Base-by-base conservation (phyloP, 2,329 filamentous ascomycete species). In the Daldinia eschscholtzii region DNA sequence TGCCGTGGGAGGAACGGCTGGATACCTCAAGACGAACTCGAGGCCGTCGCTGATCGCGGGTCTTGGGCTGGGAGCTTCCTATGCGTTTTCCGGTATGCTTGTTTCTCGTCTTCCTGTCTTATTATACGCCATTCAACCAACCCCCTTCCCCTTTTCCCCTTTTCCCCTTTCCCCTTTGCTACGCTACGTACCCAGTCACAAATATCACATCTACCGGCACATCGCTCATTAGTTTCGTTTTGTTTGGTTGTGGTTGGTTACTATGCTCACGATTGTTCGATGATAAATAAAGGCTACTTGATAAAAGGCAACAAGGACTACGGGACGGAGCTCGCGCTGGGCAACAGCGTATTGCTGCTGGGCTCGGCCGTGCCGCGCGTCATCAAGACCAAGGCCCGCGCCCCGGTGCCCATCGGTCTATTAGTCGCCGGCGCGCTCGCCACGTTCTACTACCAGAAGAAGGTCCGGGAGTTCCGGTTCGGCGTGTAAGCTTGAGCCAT, bases 231-330 rank as follows among this genome's bases (percentile, higher is more conserved):
- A n/a, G n/a, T n/a, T n/a, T n/a, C n/a, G n/a, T n/a, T n/a, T n/a
- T n/a, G n/a, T n/a, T n/a, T n/a, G n/a, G n/a, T n/a, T n/a, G n/a
- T n/a, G n/a, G n/a, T n/a, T n/a, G n/a, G n/a, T n/a, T n/a, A n/a
- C n/a, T n/a, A n/a, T n/a, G n/a, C n/a, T n/a, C n/a, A n/a, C n/a
- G n/a, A n/a, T n/a, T n/a, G n/a, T n/a, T n/a, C n/a, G n/a, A n/a
- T n/a, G n/a, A n/a, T n/a, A n/a, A n/a, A n/a, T n/a, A n/a, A n/a
- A n/a, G 81, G 80, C 53, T 82, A 82, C 50, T 78, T 82, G 23
- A 76, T 82, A 63, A 81, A 80, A 72, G 72, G 78, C 61, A 82
- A 82, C 74, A 80, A 80, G 73, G 80, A 82, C 74, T 81, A 82
- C 57, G 81, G 81, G 39, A 74, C 81, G 9, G 81, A 82, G 75